Percentiles rank a stretch among this genome's conserved stretches.
Evolutionary conservation across 176 grass and related monocot species (phyloP).

Genomic region (Guadua angustifolia): DNA sequence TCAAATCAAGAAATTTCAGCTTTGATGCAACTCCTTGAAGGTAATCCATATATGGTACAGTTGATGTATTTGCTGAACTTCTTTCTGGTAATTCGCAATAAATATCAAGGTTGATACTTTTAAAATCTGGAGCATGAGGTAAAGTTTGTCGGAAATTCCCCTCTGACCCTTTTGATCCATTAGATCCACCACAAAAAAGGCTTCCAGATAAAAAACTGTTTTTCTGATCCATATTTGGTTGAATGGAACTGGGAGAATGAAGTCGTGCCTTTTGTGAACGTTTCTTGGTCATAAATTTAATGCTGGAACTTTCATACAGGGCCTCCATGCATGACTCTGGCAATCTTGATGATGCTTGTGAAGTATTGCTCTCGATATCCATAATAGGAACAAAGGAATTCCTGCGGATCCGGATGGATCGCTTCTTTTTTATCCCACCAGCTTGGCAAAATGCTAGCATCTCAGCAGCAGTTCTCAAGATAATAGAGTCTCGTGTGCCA

Average conservation of each 20-base stretch:
- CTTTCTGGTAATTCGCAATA: constrained; percentile 36
- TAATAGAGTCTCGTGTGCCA: constrained; percentile 8
- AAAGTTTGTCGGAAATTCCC: constrained; percentile 18
- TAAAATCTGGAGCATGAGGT: constrained; percentile 9
- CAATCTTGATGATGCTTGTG: constrained; percentile 28
- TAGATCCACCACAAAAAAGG: constrained; percentile 17
- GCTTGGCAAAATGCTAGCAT: constrained; percentile 48
- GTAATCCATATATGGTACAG: constrained; percentile 46
- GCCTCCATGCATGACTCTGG: constrained; percentile 52
- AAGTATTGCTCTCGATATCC: constrained; percentile 31
- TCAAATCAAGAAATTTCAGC: constrained; percentile 55
- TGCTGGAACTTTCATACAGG: constrained; percentile 38
- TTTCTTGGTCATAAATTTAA: constrained; percentile 62
- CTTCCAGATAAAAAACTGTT: constrained; percentile 26
- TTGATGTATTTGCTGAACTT: constrained; percentile 43
- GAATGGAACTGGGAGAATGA: constrained; percentile 31
- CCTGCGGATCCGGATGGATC: constrained; percentile 48
- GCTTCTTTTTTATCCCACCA: constrained; percentile 58
- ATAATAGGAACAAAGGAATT: constrained; percentile 38
- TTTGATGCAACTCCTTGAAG: constrained; percentile 49
- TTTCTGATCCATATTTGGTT: constrained; percentile 31
- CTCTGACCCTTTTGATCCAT: constrained; percentile 30
- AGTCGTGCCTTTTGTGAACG: constrained; percentile 48
- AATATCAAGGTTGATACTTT: constrained; percentile 27
- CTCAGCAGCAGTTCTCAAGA: constrained; percentile 47